A percentile compares a stretch with the other conserved stretches of the same genome.
phyloP scores from a whole-genome alignment of 176 grass and related monocot genomes.

The Ensete ventricosum region DNA sequence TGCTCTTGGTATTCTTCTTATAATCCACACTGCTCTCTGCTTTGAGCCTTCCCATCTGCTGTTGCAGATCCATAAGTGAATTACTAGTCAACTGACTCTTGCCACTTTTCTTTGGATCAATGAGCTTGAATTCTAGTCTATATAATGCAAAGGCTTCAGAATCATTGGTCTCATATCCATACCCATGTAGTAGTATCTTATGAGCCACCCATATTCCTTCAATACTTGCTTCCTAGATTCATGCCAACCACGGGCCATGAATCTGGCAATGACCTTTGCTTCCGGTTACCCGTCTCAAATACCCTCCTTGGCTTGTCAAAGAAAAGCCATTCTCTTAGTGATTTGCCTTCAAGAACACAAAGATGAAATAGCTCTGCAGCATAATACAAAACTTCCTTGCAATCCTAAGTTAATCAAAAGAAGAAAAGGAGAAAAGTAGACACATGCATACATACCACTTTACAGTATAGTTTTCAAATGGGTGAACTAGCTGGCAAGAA shows the following conservation, averaged over 20 bases:
- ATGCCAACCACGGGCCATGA: conserved; percentile 26
- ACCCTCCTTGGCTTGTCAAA: conserved; percentile 25
- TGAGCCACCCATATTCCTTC: conserved; percentile 23
- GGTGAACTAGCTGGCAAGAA: background rate
- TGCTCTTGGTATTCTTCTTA: conserved; percentile 13
- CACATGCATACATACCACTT: background rate
- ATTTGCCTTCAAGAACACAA: conserved; percentile 17
- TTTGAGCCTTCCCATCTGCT: conserved; percentile 25
- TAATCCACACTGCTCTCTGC: conserved; percentile 6
- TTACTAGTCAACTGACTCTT: conserved; percentile 10
- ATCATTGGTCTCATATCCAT: conserved; percentile 25
- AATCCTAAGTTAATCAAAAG: background rate
- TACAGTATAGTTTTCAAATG: background rate
- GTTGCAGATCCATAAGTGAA: conserved; percentile 23
- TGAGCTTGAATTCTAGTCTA: conserved; percentile 19
- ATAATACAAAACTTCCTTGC: background rate
- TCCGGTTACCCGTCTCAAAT: conserved; percentile 26
- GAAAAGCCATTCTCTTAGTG: conserved; percentile 22
- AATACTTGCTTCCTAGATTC: conserved; percentile 28
- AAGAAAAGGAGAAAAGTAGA: background rate
- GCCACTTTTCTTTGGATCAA: conserved; percentile 17
- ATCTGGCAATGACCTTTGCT: conserved; percentile 25
- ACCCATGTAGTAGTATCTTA: conserved; percentile 27
- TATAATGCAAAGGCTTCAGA: conserved; percentile 19
- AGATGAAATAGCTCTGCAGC: conserved; percentile 24